phyloP scores from a whole-genome alignment of 768 basidiomycete genomes.

The Pilatotrama ljubarskyi region DNA sequence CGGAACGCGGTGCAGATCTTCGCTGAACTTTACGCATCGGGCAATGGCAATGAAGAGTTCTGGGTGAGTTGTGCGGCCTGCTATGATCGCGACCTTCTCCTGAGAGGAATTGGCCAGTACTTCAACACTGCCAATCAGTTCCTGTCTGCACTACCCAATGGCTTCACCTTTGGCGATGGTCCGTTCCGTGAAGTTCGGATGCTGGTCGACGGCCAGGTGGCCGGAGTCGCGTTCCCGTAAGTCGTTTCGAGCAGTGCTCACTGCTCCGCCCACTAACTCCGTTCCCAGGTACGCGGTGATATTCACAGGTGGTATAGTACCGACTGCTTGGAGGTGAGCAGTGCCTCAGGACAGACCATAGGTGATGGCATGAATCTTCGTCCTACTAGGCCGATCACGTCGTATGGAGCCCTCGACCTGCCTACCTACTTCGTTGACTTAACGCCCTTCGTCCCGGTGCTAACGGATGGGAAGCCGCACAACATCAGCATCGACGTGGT shows the following conservation, averaged over 20 bases:
- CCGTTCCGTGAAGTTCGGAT: constrained; percentile 66
- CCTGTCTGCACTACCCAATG: constrained; percentile 51
- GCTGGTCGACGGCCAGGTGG: constrained; percentile 54
- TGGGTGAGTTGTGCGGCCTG: constrained; percentile 51
- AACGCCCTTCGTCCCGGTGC: constrained; percentile 72
- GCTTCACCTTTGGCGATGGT: constrained; percentile 49
- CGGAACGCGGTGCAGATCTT: constrained; percentile 65
- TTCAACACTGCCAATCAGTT: constrained; percentile 66
- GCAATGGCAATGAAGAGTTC: constrained; percentile 69
- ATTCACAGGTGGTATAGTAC: constrained; percentile 76
- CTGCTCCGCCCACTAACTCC: background rate
- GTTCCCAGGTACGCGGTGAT: constrained; percentile 39
- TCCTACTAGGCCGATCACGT: constrained; percentile 59
- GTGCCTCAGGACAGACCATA: background rate
- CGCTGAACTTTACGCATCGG: constrained; percentile 72
- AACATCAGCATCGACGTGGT: constrained; percentile 71
- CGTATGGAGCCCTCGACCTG: constrained; percentile 75
- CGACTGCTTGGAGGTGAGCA: constrained; percentile 66
- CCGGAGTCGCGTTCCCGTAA: constrained; percentile 60
- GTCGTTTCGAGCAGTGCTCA: constrained; percentile 7
- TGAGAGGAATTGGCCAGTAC: constrained; percentile 46
- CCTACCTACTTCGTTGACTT: constrained; percentile 79
- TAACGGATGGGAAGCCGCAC: constrained; percentile 70
- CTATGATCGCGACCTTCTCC: background rate
- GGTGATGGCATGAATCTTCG: background rate